Evolutionary conservation across 2,329 filamentous ascomycete genomes (phyloP), one percentile per base, ranked within the genome.

Genomic region (Pseudonectria buxi): DNA sequence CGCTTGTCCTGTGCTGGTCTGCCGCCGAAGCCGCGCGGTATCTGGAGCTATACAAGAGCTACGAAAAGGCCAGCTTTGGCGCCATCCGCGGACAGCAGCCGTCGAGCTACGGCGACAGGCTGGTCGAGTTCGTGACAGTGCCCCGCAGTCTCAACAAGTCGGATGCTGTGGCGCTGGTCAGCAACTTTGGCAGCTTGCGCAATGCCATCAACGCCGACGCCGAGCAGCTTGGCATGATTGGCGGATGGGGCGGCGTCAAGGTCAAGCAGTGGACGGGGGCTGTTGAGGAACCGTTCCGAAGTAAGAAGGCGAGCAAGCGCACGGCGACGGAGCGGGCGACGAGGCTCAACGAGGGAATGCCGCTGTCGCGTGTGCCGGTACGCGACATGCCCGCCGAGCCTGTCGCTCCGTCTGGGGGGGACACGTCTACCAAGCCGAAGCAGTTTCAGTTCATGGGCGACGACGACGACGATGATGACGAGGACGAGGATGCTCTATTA

Each of bases 201-300:
- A 85, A 83, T 26, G 90, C 90, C 1, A 71, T 96, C 40, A 95
- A 95, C 58, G 90, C 88, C 2, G 76, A 83, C 29, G 78, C 86
- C 0, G 92, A 96, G 56, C 85, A 94, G 59, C 74, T 98, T 25
- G 78, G 80, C 11, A 67, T 86, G 43, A 78, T 98, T n/a, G 76
- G 81, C 22, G 92, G 92, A 1, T 98, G 89, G 89, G 92, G 92
- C 24, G 86, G 94, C 62, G 88, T 86, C 65, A 98, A 98, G 62
- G 87, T 95, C 14, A 83, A 84, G 60, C 76, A 79, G 39, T 96
- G 90, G 90, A 82, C 75, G 47, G 74, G 70, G 37, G 83, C 84
- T 9, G 83, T 95, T 2, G 76, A 86, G 40, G 88, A 94, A 61
- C 86, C 87, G 1, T 95, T 96, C 51, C 69, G 86, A 39, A 78